Conservation (phyloP, 1,284 basidiomycete genomes). For the Leccinum subrobustum region DNA sequence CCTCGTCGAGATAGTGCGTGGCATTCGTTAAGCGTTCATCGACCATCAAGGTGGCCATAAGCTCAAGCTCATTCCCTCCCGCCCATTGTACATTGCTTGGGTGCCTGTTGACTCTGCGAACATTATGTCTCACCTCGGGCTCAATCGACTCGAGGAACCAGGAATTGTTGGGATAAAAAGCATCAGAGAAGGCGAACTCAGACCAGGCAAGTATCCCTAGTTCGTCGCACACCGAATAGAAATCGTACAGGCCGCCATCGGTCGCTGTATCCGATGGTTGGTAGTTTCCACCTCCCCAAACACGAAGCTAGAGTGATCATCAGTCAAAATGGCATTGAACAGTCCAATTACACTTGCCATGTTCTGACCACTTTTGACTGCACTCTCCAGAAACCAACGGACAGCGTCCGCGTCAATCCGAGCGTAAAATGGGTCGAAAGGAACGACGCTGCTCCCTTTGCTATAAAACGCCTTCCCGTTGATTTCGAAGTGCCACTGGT, state of each 20-base stretch:
- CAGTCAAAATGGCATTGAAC: too few relatives aligned
- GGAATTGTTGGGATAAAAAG: slow-evolving; percentile 47
- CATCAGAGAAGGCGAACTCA: slow-evolving; percentile 54
- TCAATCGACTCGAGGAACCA: slow-evolving; percentile 23
- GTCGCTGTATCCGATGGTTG: too few relatives aligned
- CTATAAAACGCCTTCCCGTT: too few relatives aligned
- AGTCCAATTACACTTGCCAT: slow-evolving; percentile 41
- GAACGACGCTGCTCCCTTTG: too few relatives aligned
- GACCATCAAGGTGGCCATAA: slow-evolving; percentile 43
- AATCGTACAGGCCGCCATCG: too few relatives aligned
- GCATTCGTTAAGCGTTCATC: slow-evolving; percentile 30
- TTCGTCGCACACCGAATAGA: too few relatives aligned
- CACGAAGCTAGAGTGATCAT: too few relatives aligned
- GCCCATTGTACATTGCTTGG: slow-evolving; percentile 52
- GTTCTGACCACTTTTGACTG: slow-evolving; percentile 54
- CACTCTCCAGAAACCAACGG: slow-evolving; percentile 57
- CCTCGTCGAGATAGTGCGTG: slow-evolving; percentile 51
- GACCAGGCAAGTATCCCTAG: too few relatives aligned
- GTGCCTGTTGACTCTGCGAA: slow-evolving; percentile 36
- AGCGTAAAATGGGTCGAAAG: slow-evolving; percentile 34
- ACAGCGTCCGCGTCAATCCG: slow-evolving; percentile 50
- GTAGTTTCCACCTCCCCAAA: too few relatives aligned
- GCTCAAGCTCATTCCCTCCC: slow-evolving; percentile 62
- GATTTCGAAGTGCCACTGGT: too few relatives aligned
- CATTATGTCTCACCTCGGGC: slow-evolving; percentile 59